Percentiles rank a stretch among this genome's conserved stretches.
Conservation (phyloP, 1,139 yeast genomes). For the Blastobotrys petasosporus region DNA sequence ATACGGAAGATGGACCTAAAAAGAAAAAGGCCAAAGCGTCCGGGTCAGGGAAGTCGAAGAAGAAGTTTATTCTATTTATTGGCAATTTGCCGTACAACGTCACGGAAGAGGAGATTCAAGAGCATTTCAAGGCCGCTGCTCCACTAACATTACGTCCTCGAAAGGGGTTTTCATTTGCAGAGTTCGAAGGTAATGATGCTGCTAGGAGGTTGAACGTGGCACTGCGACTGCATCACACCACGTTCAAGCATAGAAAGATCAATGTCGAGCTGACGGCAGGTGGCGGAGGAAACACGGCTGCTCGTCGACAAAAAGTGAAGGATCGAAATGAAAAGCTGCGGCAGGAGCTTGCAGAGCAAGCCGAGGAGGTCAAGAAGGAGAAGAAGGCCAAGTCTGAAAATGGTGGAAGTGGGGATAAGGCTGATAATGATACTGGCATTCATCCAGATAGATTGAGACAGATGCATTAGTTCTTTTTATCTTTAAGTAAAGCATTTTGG, state of each 20-base stretch:
- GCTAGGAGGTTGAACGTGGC: conserved; percentile 70
- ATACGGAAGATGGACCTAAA: conserved; percentile 31
- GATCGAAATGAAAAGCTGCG: conserved; percentile 70
- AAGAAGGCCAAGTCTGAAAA: conserved; percentile 7
- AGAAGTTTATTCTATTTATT: conserved; percentile 66
- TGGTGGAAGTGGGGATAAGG: background rate
- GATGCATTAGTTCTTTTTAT: background rate
- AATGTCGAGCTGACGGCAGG: conserved; percentile 97
- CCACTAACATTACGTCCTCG: conserved; percentile 77
- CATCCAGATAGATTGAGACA: conserved; percentile 24
- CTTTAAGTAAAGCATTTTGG: too few species aligned
- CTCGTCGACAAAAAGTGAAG: conserved; percentile 63
- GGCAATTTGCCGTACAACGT: conserved; percentile 83
- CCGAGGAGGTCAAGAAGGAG: conserved; percentile 25
- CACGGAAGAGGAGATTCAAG: conserved; percentile 52
- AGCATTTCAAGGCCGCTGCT: conserved; percentile 75
- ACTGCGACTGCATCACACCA: conserved; percentile 71
- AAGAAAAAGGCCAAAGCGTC: conserved; percentile 43
- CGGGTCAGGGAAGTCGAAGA: conserved; percentile 15
- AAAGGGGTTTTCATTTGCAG: conserved; percentile 86
- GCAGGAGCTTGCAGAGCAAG: conserved; percentile 46
- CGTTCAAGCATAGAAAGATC: conserved; percentile 62
- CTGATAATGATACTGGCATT: conserved; percentile 15
- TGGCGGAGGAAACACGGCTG: conserved; percentile 88
- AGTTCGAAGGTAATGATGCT: conserved; percentile 64